A percentile compares a stretch with the other conserved stretches of the same genome.
Evolutionary conservation across 345 rosid species (phyloP).

Genomic region (Acer yangbiense): DNA sequence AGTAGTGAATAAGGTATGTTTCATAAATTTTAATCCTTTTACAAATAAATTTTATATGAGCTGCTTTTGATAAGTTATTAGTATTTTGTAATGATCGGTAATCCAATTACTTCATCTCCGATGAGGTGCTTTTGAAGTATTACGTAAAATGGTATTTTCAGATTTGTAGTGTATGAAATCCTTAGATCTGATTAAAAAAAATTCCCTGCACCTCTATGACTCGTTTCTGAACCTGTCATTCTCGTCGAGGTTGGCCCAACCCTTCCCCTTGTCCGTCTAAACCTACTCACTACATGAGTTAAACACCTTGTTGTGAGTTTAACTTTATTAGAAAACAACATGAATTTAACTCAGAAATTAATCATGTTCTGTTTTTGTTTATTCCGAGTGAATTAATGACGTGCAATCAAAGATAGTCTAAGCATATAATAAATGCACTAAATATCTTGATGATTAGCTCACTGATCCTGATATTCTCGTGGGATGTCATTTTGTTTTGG

Average conservation of each 20-base stretch:
- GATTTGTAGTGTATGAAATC: not conserved
- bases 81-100: not conserved
- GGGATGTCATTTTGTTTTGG: not conserved
- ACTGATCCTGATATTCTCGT: not conserved
- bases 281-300: not conserved
- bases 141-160: not conserved
- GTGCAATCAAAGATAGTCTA: not conserved
- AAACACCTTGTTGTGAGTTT: not conserved
- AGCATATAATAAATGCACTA: not conserved
- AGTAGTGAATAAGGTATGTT: constrained; percentile 84
- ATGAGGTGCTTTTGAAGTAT: not conserved
- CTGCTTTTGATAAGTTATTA: not conserved
- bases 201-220: not conserved
- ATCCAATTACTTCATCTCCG: too few relatives aligned
- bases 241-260: not conserved
- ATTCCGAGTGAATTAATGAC: not conserved
- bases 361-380: not conserved
- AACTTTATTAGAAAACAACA: not conserved
- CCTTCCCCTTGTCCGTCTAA: not conserved
- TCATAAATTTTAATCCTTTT: not conserved
- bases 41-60: not conserved
- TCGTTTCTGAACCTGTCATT: not conserved
- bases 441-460: not conserved
- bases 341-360: not conserved
- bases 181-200: not conserved